Conservation (phyloP, 2,329 filamentous ascomycete genomes). For the Aspergillus spinulosporus region DNA sequence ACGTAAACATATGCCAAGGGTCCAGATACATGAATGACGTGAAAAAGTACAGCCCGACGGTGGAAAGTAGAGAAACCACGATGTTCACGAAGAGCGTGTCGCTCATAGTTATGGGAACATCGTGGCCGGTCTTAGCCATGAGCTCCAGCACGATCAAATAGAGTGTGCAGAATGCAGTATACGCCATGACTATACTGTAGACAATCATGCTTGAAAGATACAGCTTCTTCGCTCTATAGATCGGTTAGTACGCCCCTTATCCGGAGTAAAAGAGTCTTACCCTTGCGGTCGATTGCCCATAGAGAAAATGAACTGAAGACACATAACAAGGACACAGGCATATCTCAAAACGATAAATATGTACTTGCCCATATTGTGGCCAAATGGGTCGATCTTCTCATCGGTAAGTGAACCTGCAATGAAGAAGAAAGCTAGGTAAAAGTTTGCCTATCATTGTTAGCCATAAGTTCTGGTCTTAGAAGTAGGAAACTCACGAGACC, state of each 20-base stretch:
- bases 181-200: slow-evolving; percentile 93
- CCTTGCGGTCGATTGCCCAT: slow-evolving; percentile 96
- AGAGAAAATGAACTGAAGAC: slow-evolving; percentile 91
- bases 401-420: slow-evolving; percentile 88
- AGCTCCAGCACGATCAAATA: slow-evolving; percentile 89
- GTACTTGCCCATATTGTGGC: slow-evolving; percentile 76
- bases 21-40: slow-evolving; percentile 97
- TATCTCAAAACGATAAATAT: slow-evolving; percentile 89
- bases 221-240: slow-evolving; percentile 69
- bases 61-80: slow-evolving; percentile 84
- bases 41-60: slow-evolving; percentile 89
- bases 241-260: slow-evolving; percentile 12
- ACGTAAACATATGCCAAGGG: slow-evolving; percentile 99
- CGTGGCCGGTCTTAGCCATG: slow-evolving; percentile 48
- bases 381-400: slow-evolving; percentile 80
- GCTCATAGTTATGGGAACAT: slow-evolving; percentile 60
- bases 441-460: slow-evolving; percentile 66
- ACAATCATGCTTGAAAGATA: slow-evolving; percentile 85
- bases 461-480: not conserved
- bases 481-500: slow-evolving; percentile 59
- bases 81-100: slow-evolving; percentile 94
- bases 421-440: slow-evolving; percentile 99
- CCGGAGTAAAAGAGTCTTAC: slow-evolving; percentile 34
- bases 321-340: slow-evolving; percentile 80
- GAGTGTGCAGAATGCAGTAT: slow-evolving; percentile 84